Base-by-base conservation (phyloP, 495 filamentous ascomycete genomes). In the Tuber melanosporum region DNA sequence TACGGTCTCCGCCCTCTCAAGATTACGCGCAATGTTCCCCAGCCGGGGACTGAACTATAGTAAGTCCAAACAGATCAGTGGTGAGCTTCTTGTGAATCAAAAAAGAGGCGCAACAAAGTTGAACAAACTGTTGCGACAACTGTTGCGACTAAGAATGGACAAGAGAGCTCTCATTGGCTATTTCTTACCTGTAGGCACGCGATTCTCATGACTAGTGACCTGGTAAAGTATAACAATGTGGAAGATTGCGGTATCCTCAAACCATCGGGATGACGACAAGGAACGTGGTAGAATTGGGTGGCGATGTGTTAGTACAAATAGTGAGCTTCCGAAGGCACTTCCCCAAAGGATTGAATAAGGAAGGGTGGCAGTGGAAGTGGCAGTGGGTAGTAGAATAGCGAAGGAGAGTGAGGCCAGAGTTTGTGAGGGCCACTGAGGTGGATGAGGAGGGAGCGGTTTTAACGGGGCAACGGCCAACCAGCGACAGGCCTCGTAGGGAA, bases 11-110 rank as follows among this genome's bases (percentile, higher is more conserved):
- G 93, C 94, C 49, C 88, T 87, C 75, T 87, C 87, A 45, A 97
- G 88, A 82, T 96, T 97, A 70, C 91, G 88, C 73, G 92, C 86
- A 17, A 95, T 86, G 81, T 93, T 90, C 71, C 93, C 93, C 44
- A 97, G 85, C 78, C 89, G 84, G 43, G 82, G 82, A 71, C 81
- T 83, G 77, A 83, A 81, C 82, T 83, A 32, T 57, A 71, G 70
- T 44, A 39, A 15, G 20, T 17, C 14, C 57, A 66, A 36, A 74
- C 57, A 73, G 76, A 73, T 46, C 73, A 19, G 47, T 46, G 71
- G 43, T 80, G 70, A 80, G 77, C 46, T 49, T 73, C 71, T 73
- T 70, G 22, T 57, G 22, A 71, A 26, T 14, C 32, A 15, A 36
- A 66, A 36, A 66, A 36, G 15, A 32, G 26, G 26, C 57, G n/a